A percentile compares a stretch with the other conserved stretches of the same genome.
These are phyloP conservation scores for Parmelia sp. DNA, from an alignment of 495 filamentous ascomycete genomes.

Conservation along the genomic window DNA sequence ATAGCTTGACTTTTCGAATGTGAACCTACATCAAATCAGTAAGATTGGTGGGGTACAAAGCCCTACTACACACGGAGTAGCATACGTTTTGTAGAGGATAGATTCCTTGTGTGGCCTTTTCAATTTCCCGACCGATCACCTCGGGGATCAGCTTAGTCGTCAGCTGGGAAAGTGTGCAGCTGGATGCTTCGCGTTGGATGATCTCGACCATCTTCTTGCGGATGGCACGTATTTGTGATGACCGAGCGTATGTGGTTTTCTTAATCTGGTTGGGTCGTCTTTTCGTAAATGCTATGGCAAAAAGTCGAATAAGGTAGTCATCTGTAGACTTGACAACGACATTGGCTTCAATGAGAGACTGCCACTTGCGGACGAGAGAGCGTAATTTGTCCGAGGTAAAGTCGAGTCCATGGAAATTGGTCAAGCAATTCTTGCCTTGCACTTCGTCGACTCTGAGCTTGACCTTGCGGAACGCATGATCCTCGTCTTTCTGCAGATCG, in stretches of 20 bases:
- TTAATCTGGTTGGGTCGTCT: conserved; percentile 97
- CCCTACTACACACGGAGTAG: conserved; percentile 21
- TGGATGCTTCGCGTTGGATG: conserved; percentile 89
- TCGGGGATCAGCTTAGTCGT: conserved; percentile 97
- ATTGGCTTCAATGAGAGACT: conserved; percentile 97
- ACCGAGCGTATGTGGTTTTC: conserved; percentile 97
- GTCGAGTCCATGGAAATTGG: conserved; percentile 99
- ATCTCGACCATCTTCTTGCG: conserved; percentile 99
- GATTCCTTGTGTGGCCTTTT: conserved; percentile 98
- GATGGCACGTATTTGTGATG: conserved; percentile 93
- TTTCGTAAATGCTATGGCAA: conserved; percentile 99
- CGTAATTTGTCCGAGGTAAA: conserved; percentile 99
- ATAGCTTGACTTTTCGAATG: conserved; percentile 99
- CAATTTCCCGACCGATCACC: conserved; percentile 98
- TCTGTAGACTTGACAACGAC: conserved; percentile 99
- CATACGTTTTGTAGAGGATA: conserved; percentile 97
- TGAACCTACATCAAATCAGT: conserved; percentile 66
- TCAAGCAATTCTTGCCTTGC: conserved; percentile 99
- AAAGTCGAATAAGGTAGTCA: conserved; percentile 96
- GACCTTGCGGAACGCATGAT: conserved; percentile 98
- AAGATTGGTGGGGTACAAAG: conserved; percentile 19
- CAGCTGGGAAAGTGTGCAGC: conserved; percentile 88
- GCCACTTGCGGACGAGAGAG: conserved; percentile 98
- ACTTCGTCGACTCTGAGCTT: conserved; percentile 98
- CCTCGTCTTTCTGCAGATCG: conserved; percentile 98